phyloP scores from a whole-genome alignment of 371 early-diverging fungal genomes.

The Zancudomyces culisetae region DNA sequence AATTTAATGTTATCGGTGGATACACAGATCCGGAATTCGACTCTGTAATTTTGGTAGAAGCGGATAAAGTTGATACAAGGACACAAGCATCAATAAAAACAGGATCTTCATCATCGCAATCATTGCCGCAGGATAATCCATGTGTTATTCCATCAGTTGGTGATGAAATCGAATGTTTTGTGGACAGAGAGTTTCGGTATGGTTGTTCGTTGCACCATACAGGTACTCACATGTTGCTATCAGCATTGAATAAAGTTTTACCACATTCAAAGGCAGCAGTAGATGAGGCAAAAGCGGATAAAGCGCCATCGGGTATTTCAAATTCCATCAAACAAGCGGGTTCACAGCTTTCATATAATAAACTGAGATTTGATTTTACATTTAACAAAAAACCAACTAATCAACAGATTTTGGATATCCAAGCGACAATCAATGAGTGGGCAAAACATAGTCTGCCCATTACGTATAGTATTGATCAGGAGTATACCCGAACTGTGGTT shows the following conservation, averaged over 20 bases:
- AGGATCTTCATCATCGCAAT: no score
- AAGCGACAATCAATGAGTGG: slow-evolving; percentile 33
- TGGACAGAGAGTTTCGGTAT: slow-evolving; percentile 33
- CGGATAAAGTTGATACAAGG: background rate
- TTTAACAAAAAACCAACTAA: slow-evolving; percentile 29
- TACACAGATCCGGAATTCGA: background rate
- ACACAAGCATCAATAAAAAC: no score
- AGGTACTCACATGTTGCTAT: slow-evolving; percentile 56
- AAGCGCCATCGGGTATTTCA: slow-evolving; percentile 32
- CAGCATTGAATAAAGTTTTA: slow-evolving; percentile 37
- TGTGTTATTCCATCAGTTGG: slow-evolving; percentile 10
- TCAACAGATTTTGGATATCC: slow-evolving; percentile 32
- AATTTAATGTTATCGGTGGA: slow-evolving; percentile 9
- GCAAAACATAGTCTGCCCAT: slow-evolving; percentile 14
- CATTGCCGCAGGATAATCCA: no score
- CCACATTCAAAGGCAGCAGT: slow-evolving; percentile 47
- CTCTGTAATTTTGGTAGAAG: background rate
- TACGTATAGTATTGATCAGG: background rate
- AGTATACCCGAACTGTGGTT: background rate
- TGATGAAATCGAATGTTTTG: slow-evolving; percentile 21
- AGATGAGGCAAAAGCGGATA: slow-evolving; percentile 35
- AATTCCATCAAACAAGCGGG: no score
- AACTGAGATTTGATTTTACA: slow-evolving; percentile 28
- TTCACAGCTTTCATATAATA: no score
- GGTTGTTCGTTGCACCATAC: slow-evolving; percentile 53